Evolutionary conservation across 169 alveolate species (phyloP), one percentile per base, ranked within the genome.

Genomic region (Cryptosporidium tyzzeri): DNA sequence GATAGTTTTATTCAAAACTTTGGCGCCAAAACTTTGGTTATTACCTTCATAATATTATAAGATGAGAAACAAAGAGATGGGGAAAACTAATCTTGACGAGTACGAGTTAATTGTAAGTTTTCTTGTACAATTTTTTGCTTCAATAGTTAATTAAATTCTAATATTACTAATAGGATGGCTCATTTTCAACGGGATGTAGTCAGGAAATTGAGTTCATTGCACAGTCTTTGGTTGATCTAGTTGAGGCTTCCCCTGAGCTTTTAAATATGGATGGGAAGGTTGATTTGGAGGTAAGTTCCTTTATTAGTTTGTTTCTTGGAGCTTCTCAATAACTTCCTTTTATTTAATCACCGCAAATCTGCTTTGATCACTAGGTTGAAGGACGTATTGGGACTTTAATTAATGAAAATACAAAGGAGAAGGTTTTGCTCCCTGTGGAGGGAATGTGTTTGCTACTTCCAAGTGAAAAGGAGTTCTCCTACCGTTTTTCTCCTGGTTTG

Each of bases 161-260:
- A 31, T 50, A 33, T 61, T 53, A 4, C 23, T 39, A 23, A 16
- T 65, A 80, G 89, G 89, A 80, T 39, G 89, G 89, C 45, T 59
- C 75, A 39, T 80, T 62, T 80, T 80, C 89, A 26, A 44, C 80
- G 26, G 89, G 89, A 18, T 80, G 89, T 62, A 80, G 59, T 31
- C 73, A 69, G 16, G 89, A 80, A 37, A 48, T 80, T 80, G 89
- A 80, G 16, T 80, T 65, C 33, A 80, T 80, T 44, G 89, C 89
- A 10, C 89, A 80, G 53, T 59, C 89, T 31, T 31, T 80, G 51
- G 89, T 80, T 61, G 89, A 80, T 44, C 61, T 80, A 8, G 89
- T 80, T 8, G 89, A 80, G 55, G 74, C 80, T 33, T 80, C 68
- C 18, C 89, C 89, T 14, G 89, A 80, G 41, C 73, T 80, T 59